Percentiles rank a stretch among this genome's conserved stretches.
phyloP scores from a whole-genome alignment of 176 grass and related monocot species.

The Poa annua region DNA sequence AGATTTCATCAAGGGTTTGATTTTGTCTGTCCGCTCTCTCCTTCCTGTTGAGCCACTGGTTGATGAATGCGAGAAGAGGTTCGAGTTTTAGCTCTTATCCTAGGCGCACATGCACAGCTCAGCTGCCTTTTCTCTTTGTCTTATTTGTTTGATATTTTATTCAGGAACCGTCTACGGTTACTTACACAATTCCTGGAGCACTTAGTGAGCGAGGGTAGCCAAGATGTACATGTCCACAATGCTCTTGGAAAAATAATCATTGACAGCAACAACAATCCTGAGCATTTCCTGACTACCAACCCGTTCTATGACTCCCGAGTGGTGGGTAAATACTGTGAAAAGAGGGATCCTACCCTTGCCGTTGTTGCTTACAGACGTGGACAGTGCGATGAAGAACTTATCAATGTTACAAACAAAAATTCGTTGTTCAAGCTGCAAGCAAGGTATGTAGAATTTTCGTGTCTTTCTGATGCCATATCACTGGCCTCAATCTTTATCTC shows the following conservation, averaged over 20 bases:
- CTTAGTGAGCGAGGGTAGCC: conserved; percentile 87
- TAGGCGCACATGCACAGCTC: not conserved
- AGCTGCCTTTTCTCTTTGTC: not conserved
- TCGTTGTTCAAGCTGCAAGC: conserved; percentile 96
- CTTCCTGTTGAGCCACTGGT: conserved; percentile 95
- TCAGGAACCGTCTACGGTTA: conserved; percentile 76
- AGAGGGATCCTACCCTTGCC: conserved; percentile 91
- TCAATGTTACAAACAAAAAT: conserved; percentile 94
- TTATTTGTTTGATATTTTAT: conserved; percentile 44
- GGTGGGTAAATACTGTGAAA: conserved; percentile 98
- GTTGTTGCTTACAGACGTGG: conserved; percentile 95
- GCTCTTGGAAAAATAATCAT: conserved; percentile 97
- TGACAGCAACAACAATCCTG: conserved; percentile 95
- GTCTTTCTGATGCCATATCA: conserved; percentile 3
- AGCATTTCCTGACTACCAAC: conserved; percentile 95
- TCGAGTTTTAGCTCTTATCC: conserved; percentile 21
- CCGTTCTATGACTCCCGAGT: conserved; percentile 97
- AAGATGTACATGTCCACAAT: conserved; percentile 98
- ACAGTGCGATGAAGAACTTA: conserved; percentile 91
- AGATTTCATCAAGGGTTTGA: conserved; percentile 99
- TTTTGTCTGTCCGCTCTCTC: conserved; percentile 93
- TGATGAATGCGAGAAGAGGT: conserved; percentile 98
- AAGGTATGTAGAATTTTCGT: conserved; percentile 58
- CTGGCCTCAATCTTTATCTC: conserved; percentile 11
- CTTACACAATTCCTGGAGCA: conserved; percentile 95